Conservation (phyloP, 306 rosid species). For the Acacia crassicarpa region DNA sequence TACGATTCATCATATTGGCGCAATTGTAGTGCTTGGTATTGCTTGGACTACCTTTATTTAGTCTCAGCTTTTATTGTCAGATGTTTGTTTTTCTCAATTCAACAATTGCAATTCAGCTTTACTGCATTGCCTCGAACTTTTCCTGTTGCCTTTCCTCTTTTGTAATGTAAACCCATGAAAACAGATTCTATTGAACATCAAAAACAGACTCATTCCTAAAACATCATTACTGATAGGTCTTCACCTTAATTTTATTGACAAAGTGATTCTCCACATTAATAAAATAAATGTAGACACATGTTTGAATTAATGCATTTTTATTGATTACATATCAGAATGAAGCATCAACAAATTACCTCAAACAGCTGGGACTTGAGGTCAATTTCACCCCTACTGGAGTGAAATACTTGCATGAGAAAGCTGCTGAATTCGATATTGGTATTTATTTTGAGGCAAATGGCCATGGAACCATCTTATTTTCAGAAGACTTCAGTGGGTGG, state of each 20-base stretch:
- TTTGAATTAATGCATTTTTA: too few species aligned
- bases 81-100: background rate
- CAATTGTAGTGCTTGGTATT: background rate
- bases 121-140: background rate
- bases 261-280: background rate
- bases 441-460: slow-evolving; percentile 99
- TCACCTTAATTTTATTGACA: background rate
- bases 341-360: slow-evolving; percentile 81
- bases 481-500: slow-evolving; percentile 60
- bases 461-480: slow-evolving; percentile 88
- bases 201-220: background rate
- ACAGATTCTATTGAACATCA: background rate
- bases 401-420: slow-evolving; percentile 86
- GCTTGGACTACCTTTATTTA: background rate
- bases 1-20: background rate
- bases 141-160: background rate
- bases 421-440: slow-evolving; percentile 77
- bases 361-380: slow-evolving; percentile 76
- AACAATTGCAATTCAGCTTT: background rate
- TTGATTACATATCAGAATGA: too few species aligned
- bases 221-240: background rate
- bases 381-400: slow-evolving; percentile 87
- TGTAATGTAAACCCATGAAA: background rate
- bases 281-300: background rate
- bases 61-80: background rate